Evolutionary conservation across 2,329 filamentous ascomycete species (phyloP), one percentile per base, ranked within the genome.

Genomic region (Penicillium freii): DNA sequence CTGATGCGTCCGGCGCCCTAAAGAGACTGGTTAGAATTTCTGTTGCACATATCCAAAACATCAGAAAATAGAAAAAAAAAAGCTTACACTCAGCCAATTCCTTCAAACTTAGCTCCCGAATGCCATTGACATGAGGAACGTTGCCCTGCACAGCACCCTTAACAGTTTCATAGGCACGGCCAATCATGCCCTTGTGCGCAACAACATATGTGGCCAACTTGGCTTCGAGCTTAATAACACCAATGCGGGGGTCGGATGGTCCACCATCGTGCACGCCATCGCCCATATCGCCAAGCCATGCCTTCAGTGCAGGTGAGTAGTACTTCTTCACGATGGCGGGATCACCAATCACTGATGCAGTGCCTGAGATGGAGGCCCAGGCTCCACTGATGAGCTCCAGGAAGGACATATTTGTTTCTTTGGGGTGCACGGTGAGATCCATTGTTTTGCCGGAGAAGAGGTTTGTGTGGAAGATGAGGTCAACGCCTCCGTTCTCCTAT

Each of bases 381-480:
- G 93, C 87, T 65, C 91, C 90, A 2, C 84, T 84, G n/a, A 66
- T 45, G 63, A 76, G 74, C 73, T 89, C 88, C 65, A 93, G 81
- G 80, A 96, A 96, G 47, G 88, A 84, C 63, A 96, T 82, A 78
- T 96, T 95, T n/a, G 66, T 69, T 78, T 92, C 83, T 65, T 90
- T 83, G 0, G 87, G 79, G 73, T 95, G 87, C 56, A 80, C 79
- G 56, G 84, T 80, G 42, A 96, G 82, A 69, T 96, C 91, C 73
- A 91, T 84, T 5, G 90, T 92, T 82, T 96, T 96, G 77, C 90
- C 86, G 10, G 90, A 92, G 73, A 93, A 89, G 61, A 90, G 92
- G 80, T 96, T 96, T 70, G 91, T 92, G 80, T 94, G 88, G 83
- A 96, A 96, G 74, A 96, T 83, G 56, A 94, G 84, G 72, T 95